These are phyloP conservation scores for Skeletonema menzelii DNA, from an alignment of 108 stramenopile species.

Conservation along the genomic window DNA sequence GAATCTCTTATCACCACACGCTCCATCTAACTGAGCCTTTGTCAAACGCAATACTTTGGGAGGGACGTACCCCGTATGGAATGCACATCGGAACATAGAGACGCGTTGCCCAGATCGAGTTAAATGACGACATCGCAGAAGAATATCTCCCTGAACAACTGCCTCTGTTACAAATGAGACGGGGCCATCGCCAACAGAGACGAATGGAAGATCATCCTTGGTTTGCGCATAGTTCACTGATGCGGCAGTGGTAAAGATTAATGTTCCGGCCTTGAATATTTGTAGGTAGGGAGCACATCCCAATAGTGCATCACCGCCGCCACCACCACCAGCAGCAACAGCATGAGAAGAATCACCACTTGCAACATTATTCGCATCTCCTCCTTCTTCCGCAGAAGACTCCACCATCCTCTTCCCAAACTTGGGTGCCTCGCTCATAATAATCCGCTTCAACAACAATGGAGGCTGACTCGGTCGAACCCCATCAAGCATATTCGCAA, in stretches of 20 bases:
- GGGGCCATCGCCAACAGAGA: constrained; percentile 55
- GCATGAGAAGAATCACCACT: not conserved
- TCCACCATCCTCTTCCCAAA: constrained; percentile 31
- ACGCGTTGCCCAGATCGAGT: constrained; percentile 76
- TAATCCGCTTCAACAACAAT: constrained; percentile 85
- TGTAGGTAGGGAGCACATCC: constrained; percentile 97
- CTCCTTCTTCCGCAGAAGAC: not conserved
- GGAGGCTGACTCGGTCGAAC: constrained; percentile 83
- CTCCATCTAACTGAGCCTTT: constrained; percentile 94
- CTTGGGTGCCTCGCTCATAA: constrained; percentile 92
- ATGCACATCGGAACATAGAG: constrained; percentile 95
- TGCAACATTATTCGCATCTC: not conserved
- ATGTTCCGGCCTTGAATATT: constrained; percentile 91
- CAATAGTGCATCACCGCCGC: constrained; percentile 15
- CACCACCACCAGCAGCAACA: not conserved
- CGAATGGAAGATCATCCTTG: constrained; percentile 73
- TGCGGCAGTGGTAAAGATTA: constrained; percentile 84
- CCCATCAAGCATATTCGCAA: constrained; percentile 89
- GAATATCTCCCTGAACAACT: constrained; percentile 88
- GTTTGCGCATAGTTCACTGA: constrained; percentile 58
- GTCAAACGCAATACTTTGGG: constrained; percentile 90
- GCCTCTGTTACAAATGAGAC: constrained; percentile 73
- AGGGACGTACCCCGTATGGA: constrained; percentile 95
- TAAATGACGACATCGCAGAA: constrained; percentile 91
- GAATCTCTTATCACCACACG: constrained; percentile 87